Percentiles rank a stretch among this genome's conserved stretches.
phyloP scores from a whole-genome alignment of 371 early-diverging fungal species.

The Syncephalastrum monosporum region DNA sequence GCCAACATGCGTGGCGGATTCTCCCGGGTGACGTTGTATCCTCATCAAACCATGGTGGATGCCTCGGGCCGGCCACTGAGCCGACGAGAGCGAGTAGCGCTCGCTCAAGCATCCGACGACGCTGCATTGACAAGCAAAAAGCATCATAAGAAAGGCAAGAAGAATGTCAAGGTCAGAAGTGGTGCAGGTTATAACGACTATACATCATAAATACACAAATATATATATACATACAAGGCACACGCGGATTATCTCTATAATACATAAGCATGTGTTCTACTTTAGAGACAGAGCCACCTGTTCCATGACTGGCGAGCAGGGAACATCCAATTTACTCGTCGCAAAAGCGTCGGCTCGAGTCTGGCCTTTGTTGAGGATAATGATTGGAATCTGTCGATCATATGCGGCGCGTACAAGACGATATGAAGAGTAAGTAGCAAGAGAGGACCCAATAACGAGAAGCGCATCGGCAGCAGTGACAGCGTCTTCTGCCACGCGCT shows the following conservation, averaged over 20 bases:
- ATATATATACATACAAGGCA: too few species aligned
- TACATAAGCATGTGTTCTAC: too few species aligned
- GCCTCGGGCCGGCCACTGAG: slow-evolving; percentile 49
- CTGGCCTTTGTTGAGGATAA: slow-evolving; percentile 71
- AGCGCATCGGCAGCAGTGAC: slow-evolving; percentile 60
- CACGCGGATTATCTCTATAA: too few species aligned
- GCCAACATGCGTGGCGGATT: slow-evolving; percentile 38
- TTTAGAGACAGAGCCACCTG: too few species aligned
- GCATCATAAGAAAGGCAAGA: slow-evolving; percentile 83
- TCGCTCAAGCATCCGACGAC: slow-evolving; percentile 36
- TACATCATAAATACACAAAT: slow-evolving; percentile 1
- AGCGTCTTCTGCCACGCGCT: slow-evolving; percentile 49
- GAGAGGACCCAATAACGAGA: slow-evolving; percentile 78
- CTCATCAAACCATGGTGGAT: slow-evolving; percentile 53
- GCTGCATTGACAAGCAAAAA: slow-evolving; percentile 48
- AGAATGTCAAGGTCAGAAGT: slow-evolving; percentile 70
- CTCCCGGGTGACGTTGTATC: slow-evolving; percentile 59
- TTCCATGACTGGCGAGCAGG: slow-evolving; percentile 36
- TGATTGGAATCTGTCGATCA: slow-evolving; percentile 59
- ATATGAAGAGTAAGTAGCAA: slow-evolving; percentile 82
- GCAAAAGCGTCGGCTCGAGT: slow-evolving; percentile 76
- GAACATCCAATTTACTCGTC: slow-evolving; percentile 55
- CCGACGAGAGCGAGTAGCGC: slow-evolving; percentile 45
- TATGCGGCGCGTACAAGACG: slow-evolving; percentile 69
- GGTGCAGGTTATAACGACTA: slow-evolving; percentile 53